Base-by-base conservation (phyloP, 441 rosid genomes). In the Mallotus japonicus region DNA sequence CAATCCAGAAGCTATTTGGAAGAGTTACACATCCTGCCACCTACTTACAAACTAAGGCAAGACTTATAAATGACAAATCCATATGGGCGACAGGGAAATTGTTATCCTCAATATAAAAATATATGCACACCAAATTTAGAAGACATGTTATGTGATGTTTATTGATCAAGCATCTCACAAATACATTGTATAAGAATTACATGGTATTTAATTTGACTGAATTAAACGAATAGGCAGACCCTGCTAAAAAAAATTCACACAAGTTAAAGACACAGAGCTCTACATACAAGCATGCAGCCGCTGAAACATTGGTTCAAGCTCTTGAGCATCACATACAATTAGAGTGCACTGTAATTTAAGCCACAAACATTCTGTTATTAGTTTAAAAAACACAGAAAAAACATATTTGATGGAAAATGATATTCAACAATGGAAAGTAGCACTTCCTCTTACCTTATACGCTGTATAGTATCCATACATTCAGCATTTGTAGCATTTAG, bases 401-500 rank as follows among this genome's bases (percentile, higher is more conserved):
- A 42, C 4, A n/a, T 13, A 40, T 11, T 15, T n/a, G 61, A 65
- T 50, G 50, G 22, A 42, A 67, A 24, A 50, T 14, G 5, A 16
- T 12, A n/a, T n/a, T 24, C 0, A 24, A 24, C 1, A 24, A 24
- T 24, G 28, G 28, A 24, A 24, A 24, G 28, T 24, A 24, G 28
- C 28, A 24, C 28, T 24, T 24, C 28, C 68, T 62, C 70, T 55
- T 14, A 71, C 67, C 76, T 34, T 5, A 74, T 75, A 55, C 24
- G 71, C 40, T 40, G 46, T 19, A 74, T 74, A 14, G 32, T 42
- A 22, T 58, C 42, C 56, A 69, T 64, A 46, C 81, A 73, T 0
- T 37, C 67, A 34, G 69, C 67, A 34, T 58, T 64, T 75, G 50
- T 69, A 19, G 32, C n/a, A 58, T 72, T 58, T 68, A 66, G 73